phyloP scores from a whole-genome alignment of 768 basidiomycete species.

The Agaricus subrufescens region DNA sequence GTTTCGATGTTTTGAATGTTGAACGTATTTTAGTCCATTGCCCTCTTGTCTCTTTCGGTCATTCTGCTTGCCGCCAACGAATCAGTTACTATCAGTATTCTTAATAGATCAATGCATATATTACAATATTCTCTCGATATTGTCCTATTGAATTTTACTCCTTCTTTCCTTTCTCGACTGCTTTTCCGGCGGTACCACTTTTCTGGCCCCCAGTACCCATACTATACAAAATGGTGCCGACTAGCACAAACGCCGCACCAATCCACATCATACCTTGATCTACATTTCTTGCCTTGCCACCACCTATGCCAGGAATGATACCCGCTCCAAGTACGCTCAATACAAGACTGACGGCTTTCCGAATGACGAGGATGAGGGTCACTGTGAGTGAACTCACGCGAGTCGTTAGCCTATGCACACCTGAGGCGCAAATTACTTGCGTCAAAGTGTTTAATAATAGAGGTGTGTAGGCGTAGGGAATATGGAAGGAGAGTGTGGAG shows the following conservation, averaged over 20 bases:
- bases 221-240: constrained; percentile 71
- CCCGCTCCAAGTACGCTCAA: constrained; percentile 58
- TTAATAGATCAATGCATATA: too few relatives aligned
- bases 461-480: constrained; percentile 60
- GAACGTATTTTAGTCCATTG: too few relatives aligned
- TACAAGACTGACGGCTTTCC: constrained; percentile 74
- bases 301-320: constrained; percentile 14
- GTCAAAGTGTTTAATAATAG: constrained; percentile 77
- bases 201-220: constrained; percentile 27
- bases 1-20: too few relatives aligned
- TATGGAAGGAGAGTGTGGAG: constrained; percentile 28
- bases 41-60: too few relatives aligned
- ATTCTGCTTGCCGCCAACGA: too few relatives aligned
- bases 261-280: constrained; percentile 54
- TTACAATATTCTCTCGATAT: neutral
- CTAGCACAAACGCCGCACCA: constrained; percentile 63
- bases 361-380: constrained; percentile 74
- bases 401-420: constrained; percentile 82
- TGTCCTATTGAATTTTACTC: constrained; percentile 1
- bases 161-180: constrained; percentile 16
- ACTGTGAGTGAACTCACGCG: constrained; percentile 72
- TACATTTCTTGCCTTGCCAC: constrained; percentile 12
- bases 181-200: constrained; percentile 9
- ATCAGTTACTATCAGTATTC: too few relatives aligned
- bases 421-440: constrained; percentile 79